Percentiles rank a stretch among this genome's conserved stretches.
These are phyloP conservation scores for Calocybe gangraenosa DNA, from an alignment of 768 basidiomycete species.

Conservation along the genomic window DNA sequence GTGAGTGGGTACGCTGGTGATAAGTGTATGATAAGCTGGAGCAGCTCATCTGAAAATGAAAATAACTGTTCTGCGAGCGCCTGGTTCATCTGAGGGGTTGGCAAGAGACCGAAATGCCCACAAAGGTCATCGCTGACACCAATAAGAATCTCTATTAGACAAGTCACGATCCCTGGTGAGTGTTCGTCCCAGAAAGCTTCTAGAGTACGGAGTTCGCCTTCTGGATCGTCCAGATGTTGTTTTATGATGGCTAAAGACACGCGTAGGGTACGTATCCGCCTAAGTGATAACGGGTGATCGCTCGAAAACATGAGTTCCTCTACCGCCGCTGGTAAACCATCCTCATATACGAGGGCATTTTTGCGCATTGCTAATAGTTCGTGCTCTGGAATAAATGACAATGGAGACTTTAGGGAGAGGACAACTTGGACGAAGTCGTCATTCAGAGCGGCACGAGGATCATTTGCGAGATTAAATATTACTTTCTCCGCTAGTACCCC, in stretches of 20 bases:
- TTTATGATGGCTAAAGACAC: conserved; percentile 58
- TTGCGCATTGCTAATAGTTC: conserved; percentile 57
- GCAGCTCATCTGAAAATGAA: conserved; percentile 45
- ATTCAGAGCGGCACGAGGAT: conserved; percentile 57
- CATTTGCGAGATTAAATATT: conserved; percentile 53
- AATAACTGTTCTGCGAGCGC: conserved; percentile 53
- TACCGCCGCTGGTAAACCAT: conserved; percentile 59
- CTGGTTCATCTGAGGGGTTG: conserved; percentile 33
- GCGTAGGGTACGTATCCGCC: conserved; percentile 54
- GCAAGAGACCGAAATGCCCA: conserved; percentile 42
- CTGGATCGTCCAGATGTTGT: conserved; percentile 46
- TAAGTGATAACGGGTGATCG: conserved; percentile 46
- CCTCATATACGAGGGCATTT: conserved; percentile 63
- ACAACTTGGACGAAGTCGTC: conserved; percentile 57
- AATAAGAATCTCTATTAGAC: conserved; percentile 48
- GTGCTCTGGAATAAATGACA: conserved; percentile 57
- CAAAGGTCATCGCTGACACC: conserved; percentile 51
- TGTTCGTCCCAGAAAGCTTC: conserved; percentile 59
- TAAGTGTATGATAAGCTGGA: conserved; percentile 48
- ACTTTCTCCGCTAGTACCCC: conserved; percentile 69
- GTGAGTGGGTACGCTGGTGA: conserved; percentile 44
- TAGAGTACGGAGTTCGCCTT: conserved; percentile 52
- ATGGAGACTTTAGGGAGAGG: conserved; percentile 52
- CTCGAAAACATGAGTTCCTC: conserved; percentile 53
- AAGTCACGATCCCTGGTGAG: conserved; percentile 51